Evolutionary conservation across 768 basidiomycete species (phyloP), one percentile per base, ranked within the genome.

Genomic region (Imleria badia): DNA sequence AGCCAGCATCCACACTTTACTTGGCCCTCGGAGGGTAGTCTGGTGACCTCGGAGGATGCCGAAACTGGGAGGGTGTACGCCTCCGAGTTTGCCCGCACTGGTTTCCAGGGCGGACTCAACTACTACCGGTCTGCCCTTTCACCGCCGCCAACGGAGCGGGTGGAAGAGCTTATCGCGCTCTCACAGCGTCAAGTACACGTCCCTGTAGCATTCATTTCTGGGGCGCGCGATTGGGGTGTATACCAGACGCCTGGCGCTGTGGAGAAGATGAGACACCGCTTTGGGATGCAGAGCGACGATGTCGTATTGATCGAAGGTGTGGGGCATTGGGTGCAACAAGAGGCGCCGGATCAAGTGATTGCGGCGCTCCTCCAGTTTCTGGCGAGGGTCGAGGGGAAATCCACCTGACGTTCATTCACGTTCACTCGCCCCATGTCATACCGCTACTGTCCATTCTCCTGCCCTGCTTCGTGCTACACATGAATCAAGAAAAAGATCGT

Each of bases 311-410:
- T 85, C 10, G 69, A 77, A 3, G 78, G 77, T 5, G 83, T 82
- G 0, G 85, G 84, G 0, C 85, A 85, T 66, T 85, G 84, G 84
- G 81, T 80, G 17, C 83, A 82, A 63, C 82, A 85, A 62, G 84
- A 85, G 62, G 57, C 73, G 29, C 76, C 79, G 13, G 73, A 73
- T 41, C 70, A 59, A 13, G 75, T 85, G 15, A 64, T 81, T 8
- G 43, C 68, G 19, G 66, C 72, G 46, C 51, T 84, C 49, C 45
- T 75, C 46, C 53, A 64, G 29, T 83, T 85, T 60, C 62, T 81
- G 55, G 63, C 48, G 2, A 69, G 62, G 52, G 59, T 71, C 11
- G 49, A 53, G 22, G 31, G 38, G 5, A 33, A 17, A 17, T 22
- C 31, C 0, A 34, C 30, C 14, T 60, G 54, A 49, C 11, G 12